Evolutionary conservation across 306 rosid genomes (phyloP).

Genomic region (Rosa chinensis): DNA sequence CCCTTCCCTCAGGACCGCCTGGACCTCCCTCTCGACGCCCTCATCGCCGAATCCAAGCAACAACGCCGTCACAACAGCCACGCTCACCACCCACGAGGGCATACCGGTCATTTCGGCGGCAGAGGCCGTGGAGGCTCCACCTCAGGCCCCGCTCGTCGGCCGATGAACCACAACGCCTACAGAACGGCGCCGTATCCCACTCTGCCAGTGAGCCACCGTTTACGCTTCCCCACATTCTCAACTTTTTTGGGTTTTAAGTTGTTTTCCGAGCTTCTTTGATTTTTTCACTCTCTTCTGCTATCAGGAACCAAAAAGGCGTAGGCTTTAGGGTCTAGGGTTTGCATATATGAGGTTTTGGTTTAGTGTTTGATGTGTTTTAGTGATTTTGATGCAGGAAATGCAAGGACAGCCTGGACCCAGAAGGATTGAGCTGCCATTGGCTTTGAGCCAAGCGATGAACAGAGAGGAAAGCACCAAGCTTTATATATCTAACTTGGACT

Average conservation of each 20-base stretch:
- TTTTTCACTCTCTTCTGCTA: neutral
- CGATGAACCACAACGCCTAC: slow-evolving; percentile 5
- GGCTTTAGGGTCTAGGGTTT: neutral
- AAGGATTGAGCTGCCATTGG: slow-evolving; percentile 7
- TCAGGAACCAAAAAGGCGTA: neutral
- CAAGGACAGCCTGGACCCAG: neutral
- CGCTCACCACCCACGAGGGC: neutral
- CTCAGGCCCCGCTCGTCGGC: slow-evolving; percentile 32
- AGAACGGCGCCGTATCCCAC: slow-evolving; percentile 25
- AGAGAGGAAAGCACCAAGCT: slow-evolving; percentile 32
- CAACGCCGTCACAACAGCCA: neutral
- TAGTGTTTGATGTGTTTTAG: neutral
- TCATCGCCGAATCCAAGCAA: slow-evolving; percentile 19
- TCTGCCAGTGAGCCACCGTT: slow-evolving; percentile 15
- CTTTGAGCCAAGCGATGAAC: neutral
- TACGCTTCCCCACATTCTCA: neutral
- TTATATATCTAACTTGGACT: slow-evolving; percentile 39
- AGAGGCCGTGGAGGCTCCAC: slow-evolving; percentile 17
- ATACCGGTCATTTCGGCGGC: slow-evolving; percentile 5
- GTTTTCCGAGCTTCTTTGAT: neutral
- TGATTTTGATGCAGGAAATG: slow-evolving; percentile 13
- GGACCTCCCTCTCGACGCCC: slow-evolving; percentile 40
- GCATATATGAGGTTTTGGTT: neutral
- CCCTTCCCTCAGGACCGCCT: slow-evolving; percentile 26
- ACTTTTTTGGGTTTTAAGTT: neutral